Percentiles rank a stretch among this genome's conserved stretches.
Evolutionary conservation across 805 yeast genomes (phyloP).

Genomic region (Nakazawaea laoshanensis): DNA sequence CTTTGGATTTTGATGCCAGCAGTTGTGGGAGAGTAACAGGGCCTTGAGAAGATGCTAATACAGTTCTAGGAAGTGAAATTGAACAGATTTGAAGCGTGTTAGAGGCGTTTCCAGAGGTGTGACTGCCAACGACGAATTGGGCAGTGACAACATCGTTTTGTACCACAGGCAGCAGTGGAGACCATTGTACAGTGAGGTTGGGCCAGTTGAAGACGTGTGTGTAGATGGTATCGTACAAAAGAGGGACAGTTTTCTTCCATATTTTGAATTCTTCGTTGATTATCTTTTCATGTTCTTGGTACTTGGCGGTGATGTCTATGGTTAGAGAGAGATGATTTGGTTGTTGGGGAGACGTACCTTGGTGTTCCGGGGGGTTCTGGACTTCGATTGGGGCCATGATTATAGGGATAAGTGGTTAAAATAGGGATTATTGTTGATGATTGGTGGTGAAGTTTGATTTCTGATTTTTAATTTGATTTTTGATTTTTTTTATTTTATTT

Average conservation of each 20-base stretch:
- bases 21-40: constrained; percentile 18
- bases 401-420: no score
- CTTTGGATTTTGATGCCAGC: constrained; percentile 26
- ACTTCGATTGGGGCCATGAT: no score
- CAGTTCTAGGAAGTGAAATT: constrained; percentile 40
- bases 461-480: no score
- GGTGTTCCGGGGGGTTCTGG: no score
- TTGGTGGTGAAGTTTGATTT: no score
- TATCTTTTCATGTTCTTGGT: constrained; percentile 51
- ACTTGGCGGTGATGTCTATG: constrained; percentile 21
- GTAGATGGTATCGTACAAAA: constrained; percentile 65
- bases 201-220: constrained; percentile 67
- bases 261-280: constrained; percentile 70
- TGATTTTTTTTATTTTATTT: no score
- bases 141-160: constrained; percentile 20
- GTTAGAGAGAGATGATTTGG: no score
- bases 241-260: constrained; percentile 82
- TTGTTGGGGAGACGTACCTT: no score
- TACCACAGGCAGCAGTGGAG: constrained; percentile 32
- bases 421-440: no score
- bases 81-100: constrained; percentile 38
- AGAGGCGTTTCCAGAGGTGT: constrained; percentile 27
- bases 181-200: constrained; percentile 61
- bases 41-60: constrained; percentile 20
- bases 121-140: constrained; percentile 41